These are phyloP conservation scores for Tremellales sp. DNA, from an alignment of 1,284 basidiomycete genomes.

Conservation along the genomic window DNA sequence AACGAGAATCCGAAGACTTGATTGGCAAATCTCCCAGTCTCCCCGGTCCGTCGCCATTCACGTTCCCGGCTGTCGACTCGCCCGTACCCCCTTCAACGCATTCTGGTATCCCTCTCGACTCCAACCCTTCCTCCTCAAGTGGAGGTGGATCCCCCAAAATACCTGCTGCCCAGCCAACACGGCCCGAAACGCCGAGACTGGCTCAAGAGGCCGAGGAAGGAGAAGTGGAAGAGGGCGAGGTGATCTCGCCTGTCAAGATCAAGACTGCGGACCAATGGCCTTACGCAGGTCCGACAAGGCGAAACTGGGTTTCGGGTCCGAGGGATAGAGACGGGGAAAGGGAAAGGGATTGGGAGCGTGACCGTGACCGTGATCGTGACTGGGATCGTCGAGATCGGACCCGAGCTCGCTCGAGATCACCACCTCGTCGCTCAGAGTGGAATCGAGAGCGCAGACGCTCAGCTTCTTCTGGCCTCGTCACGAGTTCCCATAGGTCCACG, in stretches of 20 bases:
- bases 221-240: conserved; percentile 45
- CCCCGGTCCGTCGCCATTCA: conserved; percentile 12
- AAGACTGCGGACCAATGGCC: not conserved
- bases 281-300: not conserved
- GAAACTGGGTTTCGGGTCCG: conserved; percentile 7
- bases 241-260: conserved; percentile 35
- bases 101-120: conserved; percentile 12
- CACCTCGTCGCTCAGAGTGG: not conserved
- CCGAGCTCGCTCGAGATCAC: not conserved
- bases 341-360: conserved; percentile 16
- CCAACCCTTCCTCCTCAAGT: conserved; percentile 26
- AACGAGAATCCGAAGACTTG: not conserved
- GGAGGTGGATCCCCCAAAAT: conserved; percentile 22
- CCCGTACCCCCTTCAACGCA: conserved; percentile 9
- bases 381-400: conserved; percentile 13
- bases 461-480: not conserved
- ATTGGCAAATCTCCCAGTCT: conserved; percentile 8
- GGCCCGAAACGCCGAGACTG: not conserved
- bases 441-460: not conserved
- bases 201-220: conserved; percentile 10
- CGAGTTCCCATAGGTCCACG: not conserved
- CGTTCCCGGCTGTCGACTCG: conserved; percentile 1
- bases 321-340: conserved; percentile 12
- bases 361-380: conserved; percentile 19
- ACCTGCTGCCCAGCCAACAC: not conserved